Evolutionary conservation across 2,329 filamentous ascomycete genomes (phyloP).

Genomic region (Cladosporium halotolerans): DNA sequence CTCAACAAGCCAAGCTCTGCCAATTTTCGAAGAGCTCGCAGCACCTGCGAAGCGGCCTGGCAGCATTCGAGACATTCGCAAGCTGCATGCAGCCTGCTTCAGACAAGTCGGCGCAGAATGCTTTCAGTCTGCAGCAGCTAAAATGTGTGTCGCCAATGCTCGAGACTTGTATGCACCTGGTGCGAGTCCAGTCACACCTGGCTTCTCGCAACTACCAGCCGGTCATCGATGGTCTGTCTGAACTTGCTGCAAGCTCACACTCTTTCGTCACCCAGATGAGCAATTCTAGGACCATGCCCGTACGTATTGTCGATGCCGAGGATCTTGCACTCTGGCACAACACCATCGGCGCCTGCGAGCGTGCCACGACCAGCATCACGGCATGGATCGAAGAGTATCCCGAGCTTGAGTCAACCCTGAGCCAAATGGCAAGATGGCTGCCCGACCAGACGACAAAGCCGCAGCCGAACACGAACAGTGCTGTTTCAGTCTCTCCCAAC

Average conservation of each 20-base stretch:
- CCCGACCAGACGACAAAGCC: neutral
- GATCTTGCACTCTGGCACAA: conserved; percentile 1
- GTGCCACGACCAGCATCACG: neutral
- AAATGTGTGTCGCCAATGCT: conserved; percentile 3
- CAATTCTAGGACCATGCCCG: neutral
- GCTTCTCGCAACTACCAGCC: conserved; percentile 14
- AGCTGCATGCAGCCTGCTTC: neutral
- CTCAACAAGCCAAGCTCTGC: conserved; percentile 8
- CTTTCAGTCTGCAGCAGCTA: conserved; percentile 1
- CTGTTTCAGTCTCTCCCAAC: conserved; percentile 16
- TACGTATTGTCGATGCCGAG: neutral
- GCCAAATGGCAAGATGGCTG: conserved; percentile 7
- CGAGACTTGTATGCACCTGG: neutral
- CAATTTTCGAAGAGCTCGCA: neutral
- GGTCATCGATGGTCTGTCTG: conserved; percentile 5
- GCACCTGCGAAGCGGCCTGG: neutral
- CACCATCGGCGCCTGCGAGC: neutral
- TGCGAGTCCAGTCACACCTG: conserved; percentile 16
- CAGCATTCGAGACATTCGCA: conserved; percentile 11
- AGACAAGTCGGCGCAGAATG: neutral
- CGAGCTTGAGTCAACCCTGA: conserved; percentile 2
- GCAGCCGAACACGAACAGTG: neutral
- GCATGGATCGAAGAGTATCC: neutral
- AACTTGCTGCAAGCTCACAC: neutral
- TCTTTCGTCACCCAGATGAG: conserved; percentile 31